Evolutionary conservation across 805 yeast genomes (phyloP).

Genomic region (Lipomyces spencermartinsiae): DNA sequence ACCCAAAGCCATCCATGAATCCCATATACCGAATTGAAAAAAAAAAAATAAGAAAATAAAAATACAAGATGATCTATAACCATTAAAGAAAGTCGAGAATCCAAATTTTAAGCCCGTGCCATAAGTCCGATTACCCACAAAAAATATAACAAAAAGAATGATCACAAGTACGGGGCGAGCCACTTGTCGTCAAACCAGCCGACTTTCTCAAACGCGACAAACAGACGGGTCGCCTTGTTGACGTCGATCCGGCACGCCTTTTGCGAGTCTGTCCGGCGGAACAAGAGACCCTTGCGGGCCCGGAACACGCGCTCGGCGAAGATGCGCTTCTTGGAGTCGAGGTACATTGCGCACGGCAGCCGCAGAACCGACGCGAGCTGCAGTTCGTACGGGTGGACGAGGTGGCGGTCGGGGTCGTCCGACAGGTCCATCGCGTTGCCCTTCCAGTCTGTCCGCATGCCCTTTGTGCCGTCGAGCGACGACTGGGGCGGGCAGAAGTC

Average conservation of each 20-base stretch:
- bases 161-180: slow-evolving; percentile 20
- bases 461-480: slow-evolving; percentile 44
- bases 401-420: slow-evolving; percentile 70
- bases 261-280: slow-evolving; percentile 96
- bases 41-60: neutral
- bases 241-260: slow-evolving; percentile 97
- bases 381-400: slow-evolving; percentile 91
- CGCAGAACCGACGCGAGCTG: slow-evolving; percentile 85
- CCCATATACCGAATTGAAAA: slow-evolving; percentile 8
- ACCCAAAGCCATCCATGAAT: slow-evolving; percentile 9
- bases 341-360: slow-evolving; percentile 83
- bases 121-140: neutral
- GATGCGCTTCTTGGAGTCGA: slow-evolving; percentile 77
- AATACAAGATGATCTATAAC: neutral
- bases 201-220: slow-evolving; percentile 86
- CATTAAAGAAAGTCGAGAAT: neutral
- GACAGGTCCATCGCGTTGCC: slow-evolving; percentile 95
- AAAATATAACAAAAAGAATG: neutral
- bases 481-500: slow-evolving; percentile 41
- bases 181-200: slow-evolving; percentile 82
- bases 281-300: slow-evolving; percentile 67
- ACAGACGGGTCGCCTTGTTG: slow-evolving; percentile 90
- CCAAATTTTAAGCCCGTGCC: neutral
- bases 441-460: slow-evolving; percentile 92
- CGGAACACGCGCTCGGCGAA: slow-evolving; percentile 89